Percentiles rank a stretch among this genome's conserved stretches.
phyloP scores from a whole-genome alignment of 1,284 basidiomycete genomes.

The Ceratobasidium sp. region DNA sequence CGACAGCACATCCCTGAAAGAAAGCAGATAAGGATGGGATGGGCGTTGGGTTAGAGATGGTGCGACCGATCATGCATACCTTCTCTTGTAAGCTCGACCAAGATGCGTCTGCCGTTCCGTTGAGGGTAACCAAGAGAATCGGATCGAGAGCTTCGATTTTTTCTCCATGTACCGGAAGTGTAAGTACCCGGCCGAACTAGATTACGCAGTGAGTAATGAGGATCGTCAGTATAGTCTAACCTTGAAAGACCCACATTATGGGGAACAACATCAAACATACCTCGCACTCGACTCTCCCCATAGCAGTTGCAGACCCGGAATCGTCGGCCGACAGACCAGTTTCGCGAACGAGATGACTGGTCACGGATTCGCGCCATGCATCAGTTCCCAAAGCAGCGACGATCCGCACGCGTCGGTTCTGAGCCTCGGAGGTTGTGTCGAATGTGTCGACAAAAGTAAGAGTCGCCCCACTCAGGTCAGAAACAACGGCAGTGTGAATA shows the following conservation, averaged over 20 bases:
- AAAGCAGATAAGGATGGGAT: not conserved
- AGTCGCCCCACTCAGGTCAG: constrained; percentile 29
- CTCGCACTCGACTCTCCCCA: constrained; percentile 36
- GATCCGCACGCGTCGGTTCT: constrained; percentile 32
- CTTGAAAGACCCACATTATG: constrained; percentile 8
- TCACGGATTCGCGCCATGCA: constrained; percentile 32
- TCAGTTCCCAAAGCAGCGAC: constrained; percentile 25
- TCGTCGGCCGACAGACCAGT: not conserved
- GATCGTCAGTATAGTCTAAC: not conserved
- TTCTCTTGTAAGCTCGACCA: constrained; percentile 36
- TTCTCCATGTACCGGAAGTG: constrained; percentile 31
- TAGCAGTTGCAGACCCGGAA: not conserved
- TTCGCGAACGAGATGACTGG: constrained; percentile 8
- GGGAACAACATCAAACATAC: constrained; percentile 1
- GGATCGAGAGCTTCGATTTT: constrained; percentile 25
- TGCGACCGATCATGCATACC: not conserved
- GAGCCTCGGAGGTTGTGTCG: constrained; percentile 36
- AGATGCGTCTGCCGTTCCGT: constrained; percentile 27
- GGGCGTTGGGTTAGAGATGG: not conserved
- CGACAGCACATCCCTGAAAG: constrained; percentile 21
- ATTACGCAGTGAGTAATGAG: not conserved
- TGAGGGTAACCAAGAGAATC: constrained; percentile 33
- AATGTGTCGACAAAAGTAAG: constrained; percentile 34
- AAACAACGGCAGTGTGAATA: constrained; percentile 33
- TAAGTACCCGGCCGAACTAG: constrained; percentile 31